These are phyloP conservation scores for Gracilariopsis chorda DNA, from an alignment of 23 red algal species.

Conservation along the genomic window DNA sequence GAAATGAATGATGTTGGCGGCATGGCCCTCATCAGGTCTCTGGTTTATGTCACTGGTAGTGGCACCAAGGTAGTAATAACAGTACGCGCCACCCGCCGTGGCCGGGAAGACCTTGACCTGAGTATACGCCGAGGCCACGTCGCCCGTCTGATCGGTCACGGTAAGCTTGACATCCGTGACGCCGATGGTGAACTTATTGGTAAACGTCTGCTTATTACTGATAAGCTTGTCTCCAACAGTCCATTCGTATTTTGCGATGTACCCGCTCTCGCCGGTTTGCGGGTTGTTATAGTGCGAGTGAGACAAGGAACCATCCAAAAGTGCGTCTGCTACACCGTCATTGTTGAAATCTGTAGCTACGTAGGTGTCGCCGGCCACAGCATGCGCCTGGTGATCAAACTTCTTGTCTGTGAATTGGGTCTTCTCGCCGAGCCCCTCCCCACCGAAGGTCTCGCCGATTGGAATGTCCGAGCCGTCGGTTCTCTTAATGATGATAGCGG, in stretches of 20 bases:
- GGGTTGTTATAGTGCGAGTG: conserved; percentile 60
- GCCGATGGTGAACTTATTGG: conserved; percentile 10
- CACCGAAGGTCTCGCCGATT: background rate
- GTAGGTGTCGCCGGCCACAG: conserved; percentile 34
- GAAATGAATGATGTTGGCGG: conserved; percentile 25
- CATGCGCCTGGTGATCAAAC: conserved; percentile 72
- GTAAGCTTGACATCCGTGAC: conserved; percentile 35
- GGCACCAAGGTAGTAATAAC: conserved; percentile 43
- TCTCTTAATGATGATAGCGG: background rate
- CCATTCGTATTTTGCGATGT: conserved; percentile 38
- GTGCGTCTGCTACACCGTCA: background rate
- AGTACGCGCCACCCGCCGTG: conserved; percentile 24
- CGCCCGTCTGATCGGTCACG: conserved; percentile 50
- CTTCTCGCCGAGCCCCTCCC: background rate
- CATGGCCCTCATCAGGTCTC: conserved; percentile 13
- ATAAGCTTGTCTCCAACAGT: background rate
- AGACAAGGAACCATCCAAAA: conserved; percentile 16
- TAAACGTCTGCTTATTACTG: conserved; percentile 3
- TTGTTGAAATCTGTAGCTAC: conserved; percentile 37
- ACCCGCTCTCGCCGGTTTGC: conserved; percentile 28
- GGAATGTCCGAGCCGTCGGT: conserved; percentile 12
- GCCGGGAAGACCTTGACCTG: conserved; percentile 30
- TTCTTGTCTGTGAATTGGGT: conserved; percentile 23
- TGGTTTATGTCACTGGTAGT: background rate
- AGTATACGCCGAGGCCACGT: conserved; percentile 17